phyloP scores from a whole-genome alignment of 352 stramenopile genomes.

The Elongisporangium undulatum region DNA sequence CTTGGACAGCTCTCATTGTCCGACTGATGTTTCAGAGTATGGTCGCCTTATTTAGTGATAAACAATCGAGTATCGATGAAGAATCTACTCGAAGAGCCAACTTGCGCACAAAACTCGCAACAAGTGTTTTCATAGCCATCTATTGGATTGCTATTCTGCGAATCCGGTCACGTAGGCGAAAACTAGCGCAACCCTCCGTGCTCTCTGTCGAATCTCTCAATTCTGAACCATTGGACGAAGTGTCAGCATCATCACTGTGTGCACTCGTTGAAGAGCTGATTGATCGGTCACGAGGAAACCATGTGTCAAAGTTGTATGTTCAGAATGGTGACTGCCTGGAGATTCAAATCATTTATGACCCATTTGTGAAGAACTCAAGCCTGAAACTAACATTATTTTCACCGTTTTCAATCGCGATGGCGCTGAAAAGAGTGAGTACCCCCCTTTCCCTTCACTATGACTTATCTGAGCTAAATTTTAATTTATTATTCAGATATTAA shows the following conservation, averaged over 20 bases:
- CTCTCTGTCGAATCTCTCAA: background rate
- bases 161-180: background rate
- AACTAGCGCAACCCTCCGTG: background rate
- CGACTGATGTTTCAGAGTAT: background rate
- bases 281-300: background rate
- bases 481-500: background rate
- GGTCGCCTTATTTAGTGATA: background rate
- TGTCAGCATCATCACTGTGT: background rate
- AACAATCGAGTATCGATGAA: background rate
- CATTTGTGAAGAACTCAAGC: background rate
- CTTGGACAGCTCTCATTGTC: background rate
- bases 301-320: background rate
- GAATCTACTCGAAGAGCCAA: background rate
- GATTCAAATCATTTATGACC: background rate
- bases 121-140: background rate
- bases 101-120: background rate
- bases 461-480: background rate
- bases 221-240: background rate
- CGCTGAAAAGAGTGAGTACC: background rate
- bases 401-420: background rate
- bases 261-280: background rate
- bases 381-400: background rate
- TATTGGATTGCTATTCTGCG: background rate
- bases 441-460: no score
- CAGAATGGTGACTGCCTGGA: background rate